A percentile compares a stretch with the other conserved stretches of the same genome.
Evolutionary conservation across 441 rosid genomes (phyloP).

Genomic region (Adansonia rubrostipa): DNA sequence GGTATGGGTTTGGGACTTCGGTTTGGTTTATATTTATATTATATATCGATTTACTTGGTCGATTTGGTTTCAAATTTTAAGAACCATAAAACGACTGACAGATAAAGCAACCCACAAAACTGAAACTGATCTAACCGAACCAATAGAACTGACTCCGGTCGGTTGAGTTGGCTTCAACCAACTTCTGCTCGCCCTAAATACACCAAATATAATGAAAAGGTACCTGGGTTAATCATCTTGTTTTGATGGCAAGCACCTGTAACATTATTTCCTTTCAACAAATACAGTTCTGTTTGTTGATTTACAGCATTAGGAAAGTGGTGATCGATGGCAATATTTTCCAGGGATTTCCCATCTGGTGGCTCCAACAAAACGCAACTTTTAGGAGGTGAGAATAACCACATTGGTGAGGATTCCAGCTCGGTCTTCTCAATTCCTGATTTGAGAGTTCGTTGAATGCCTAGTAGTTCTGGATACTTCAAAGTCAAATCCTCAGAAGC

Average conservation of each 20-base stretch:
- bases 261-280: constrained; percentile 25
- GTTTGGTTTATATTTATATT: no score
- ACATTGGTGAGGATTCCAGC: constrained; percentile 65
- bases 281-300: constrained; percentile 32
- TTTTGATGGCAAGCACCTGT: constrained; percentile 30
- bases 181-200: no score
- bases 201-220: not conserved
- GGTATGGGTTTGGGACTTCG: no score
- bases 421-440: constrained; percentile 50
- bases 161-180: no score
- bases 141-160: no score
- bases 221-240: constrained; percentile 36
- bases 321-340: constrained; percentile 30
- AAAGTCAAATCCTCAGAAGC: constrained; percentile 46
- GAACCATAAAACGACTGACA: no score
- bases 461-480: constrained; percentile 81
- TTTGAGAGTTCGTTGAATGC: constrained; percentile 49
- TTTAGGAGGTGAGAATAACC: constrained; percentile 95
- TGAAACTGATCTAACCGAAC: no score
- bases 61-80: no score
- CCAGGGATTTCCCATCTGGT: constrained; percentile 46
- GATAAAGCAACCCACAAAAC: no score
- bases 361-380: constrained; percentile 75
- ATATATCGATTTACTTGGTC: no score
- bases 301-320: constrained; percentile 31